Evolutionary conservation across 345 rosid species (phyloP).

Genomic region (Eucalyptus sp.): DNA sequence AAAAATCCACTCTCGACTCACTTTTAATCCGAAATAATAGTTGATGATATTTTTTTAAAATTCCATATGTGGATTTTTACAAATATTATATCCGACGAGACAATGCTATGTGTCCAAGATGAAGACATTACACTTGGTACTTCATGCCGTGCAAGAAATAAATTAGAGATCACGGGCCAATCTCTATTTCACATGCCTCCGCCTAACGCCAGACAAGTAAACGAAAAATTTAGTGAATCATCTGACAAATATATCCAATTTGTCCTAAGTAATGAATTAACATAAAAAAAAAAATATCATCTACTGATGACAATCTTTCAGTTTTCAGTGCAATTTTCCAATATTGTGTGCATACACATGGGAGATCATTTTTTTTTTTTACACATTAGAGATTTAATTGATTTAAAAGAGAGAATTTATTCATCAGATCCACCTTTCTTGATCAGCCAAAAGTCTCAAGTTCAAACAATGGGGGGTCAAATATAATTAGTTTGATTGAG

Average conservation of each 20-base stretch:
- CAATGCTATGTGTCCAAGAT: background rate
- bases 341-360: background rate
- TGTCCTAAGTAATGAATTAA: background rate
- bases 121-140: background rate
- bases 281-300: accelerated
- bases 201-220: background rate
- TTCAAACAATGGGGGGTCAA: background rate
- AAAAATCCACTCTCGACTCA: background rate
- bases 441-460: background rate
- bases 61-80: background rate
- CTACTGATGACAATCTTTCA: background rate
- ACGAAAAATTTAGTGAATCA: background rate
- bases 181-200: background rate
- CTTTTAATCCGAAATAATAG: background rate
- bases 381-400: background rate
- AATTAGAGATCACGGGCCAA: background rate
- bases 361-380: background rate
- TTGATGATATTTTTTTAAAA: too few species aligned
- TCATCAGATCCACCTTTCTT: accelerated
- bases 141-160: background rate
- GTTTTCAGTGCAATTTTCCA: background rate
- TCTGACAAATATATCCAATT: background rate
- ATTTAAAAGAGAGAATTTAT: background rate
- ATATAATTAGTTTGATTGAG: background rate
- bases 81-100: background rate